Evolutionary conservation across 306 rosid genomes (phyloP).

Genomic region (Leucaena leucocephala): DNA sequence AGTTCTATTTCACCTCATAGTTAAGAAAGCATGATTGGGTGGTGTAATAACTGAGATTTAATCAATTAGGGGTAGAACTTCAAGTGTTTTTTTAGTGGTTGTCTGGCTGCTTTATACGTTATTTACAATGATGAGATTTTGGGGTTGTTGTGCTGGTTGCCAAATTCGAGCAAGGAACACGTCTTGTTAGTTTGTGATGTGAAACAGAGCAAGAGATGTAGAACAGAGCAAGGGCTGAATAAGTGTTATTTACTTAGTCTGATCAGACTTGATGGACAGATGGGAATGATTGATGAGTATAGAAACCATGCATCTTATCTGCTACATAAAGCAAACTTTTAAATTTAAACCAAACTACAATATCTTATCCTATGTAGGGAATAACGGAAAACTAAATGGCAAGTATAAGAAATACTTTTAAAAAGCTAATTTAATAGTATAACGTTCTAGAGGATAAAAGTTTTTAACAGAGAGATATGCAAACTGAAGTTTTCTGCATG

Average conservation of each 20-base stretch:
- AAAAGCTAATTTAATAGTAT: neutral
- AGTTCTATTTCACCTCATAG: neutral
- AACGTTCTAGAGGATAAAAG: neutral
- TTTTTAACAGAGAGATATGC: neutral
- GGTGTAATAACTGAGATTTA: constrained; percentile 11
- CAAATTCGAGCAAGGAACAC: neutral
- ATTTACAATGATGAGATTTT: neutral
- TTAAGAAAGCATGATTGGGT: constrained; percentile 22
- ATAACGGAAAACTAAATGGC: neutral
- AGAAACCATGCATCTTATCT: neutral
- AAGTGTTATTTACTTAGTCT: neutral
- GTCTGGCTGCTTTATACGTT: neutral
- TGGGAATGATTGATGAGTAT: neutral
- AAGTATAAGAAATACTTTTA: neutral
- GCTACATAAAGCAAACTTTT: neutral
- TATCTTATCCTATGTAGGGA: neutral
- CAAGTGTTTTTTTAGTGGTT: neutral
- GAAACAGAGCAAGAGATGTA: neutral
- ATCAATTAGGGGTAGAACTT: neutral
- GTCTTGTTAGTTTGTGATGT: neutral
- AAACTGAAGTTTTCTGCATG: neutral
- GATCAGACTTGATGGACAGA: neutral
- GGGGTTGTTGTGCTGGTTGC: neutral
- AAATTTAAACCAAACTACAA: neutral
- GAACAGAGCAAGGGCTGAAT: neutral